Base-by-base conservation (phyloP, 495 filamentous ascomycete species). In the Annulohypoxylon stygium region DNA sequence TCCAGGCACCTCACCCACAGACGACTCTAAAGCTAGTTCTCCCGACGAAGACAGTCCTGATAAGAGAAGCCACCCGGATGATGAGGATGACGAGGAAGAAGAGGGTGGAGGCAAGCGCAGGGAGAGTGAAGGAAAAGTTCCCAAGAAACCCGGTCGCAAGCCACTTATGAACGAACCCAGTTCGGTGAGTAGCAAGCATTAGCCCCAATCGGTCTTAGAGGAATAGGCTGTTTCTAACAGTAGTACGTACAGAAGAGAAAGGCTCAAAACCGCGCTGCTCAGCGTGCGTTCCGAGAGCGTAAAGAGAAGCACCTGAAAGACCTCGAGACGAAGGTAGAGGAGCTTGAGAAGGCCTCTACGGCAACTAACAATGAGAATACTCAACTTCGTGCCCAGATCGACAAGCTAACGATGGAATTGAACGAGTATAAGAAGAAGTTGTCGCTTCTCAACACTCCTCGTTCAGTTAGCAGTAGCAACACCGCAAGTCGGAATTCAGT, bases 271-370 rank as follows among this genome's bases (percentile, higher is more conserved):
- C 91, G 96, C 66, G 96, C 97, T 1, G 96, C 96, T 30, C 96
- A 99, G 82, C 89, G 96, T 47, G 96, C 96, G 6, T 99, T 99
- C 88, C 88, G 96, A 25, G 96, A 99, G 79, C 93, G 96, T 54
- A 99, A 99, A 83, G 96, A 99, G 82, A 97, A 93, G 82, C 96
- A 99, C 76, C 78, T 99, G 48, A 97, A 95, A 78, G 97, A 99
- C 76, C 85, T 99, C 26, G 96, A 99, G 80, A 93, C 90, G 55
- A 98, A 98, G 79, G 96, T 98, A 20, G 87, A 92, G 18, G 94
- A 97, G 75, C 83, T 99, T n/a, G 91, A 97, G 78, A 95, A 95
- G 82, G 86, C 88, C 2, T 97, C 95, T 0, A 90, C 97, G 70
- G 83, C 88, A 26, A 86, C 94, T 39, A 96, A 90, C 77, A 89